phyloP scores from a whole-genome alignment of 371 early-diverging fungal species.

The Sporodiniella umbellata region DNA sequence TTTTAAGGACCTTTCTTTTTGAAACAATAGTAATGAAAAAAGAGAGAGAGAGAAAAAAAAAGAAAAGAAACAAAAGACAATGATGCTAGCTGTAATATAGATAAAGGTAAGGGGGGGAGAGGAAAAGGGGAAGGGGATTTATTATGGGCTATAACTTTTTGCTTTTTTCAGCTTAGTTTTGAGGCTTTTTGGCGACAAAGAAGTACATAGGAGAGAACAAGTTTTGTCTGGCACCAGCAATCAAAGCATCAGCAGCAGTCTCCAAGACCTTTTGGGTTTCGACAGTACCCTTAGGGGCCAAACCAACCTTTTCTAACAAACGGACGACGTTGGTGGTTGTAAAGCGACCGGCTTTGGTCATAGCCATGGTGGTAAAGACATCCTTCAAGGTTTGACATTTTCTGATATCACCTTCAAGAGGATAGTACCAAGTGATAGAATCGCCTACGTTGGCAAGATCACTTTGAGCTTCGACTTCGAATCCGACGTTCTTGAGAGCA shows the following conservation, averaged over 20 bases:
- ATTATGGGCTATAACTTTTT: not conserved
- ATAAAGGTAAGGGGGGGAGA: too few relatives aligned
- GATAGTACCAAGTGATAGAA: slow-evolving; percentile 78
- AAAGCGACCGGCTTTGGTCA: slow-evolving; percentile 53
- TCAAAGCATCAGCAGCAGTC: slow-evolving; percentile 77
- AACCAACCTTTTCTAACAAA: slow-evolving; percentile 72
- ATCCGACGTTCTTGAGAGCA: slow-evolving; percentile 82
- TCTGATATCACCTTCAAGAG: slow-evolving; percentile 66
- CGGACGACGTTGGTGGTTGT: slow-evolving; percentile 66
- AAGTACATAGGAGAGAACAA: slow-evolving; percentile 94
- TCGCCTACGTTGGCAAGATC: slow-evolving; percentile 71
- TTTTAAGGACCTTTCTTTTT: too few relatives aligned
- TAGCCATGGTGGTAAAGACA: slow-evolving; percentile 48
- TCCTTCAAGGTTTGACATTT: slow-evolving; percentile 62
- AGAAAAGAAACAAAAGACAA: too few relatives aligned
- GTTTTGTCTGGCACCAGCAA: slow-evolving; percentile 69
- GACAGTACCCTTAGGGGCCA: slow-evolving; percentile 81
- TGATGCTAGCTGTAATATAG: too few relatives aligned
- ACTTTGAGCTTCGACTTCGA: slow-evolving; percentile 67
- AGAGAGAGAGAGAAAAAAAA: too few relatives aligned
- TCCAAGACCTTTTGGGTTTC: slow-evolving; percentile 79
- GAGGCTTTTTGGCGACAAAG: slow-evolving; percentile 83
- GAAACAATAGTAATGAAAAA: too few relatives aligned
- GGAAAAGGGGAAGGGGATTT: too few relatives aligned
- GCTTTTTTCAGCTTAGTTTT: not conserved